phyloP scores from a whole-genome alignment of 345 rosid species.

The Sonneratia caseolaris region DNA sequence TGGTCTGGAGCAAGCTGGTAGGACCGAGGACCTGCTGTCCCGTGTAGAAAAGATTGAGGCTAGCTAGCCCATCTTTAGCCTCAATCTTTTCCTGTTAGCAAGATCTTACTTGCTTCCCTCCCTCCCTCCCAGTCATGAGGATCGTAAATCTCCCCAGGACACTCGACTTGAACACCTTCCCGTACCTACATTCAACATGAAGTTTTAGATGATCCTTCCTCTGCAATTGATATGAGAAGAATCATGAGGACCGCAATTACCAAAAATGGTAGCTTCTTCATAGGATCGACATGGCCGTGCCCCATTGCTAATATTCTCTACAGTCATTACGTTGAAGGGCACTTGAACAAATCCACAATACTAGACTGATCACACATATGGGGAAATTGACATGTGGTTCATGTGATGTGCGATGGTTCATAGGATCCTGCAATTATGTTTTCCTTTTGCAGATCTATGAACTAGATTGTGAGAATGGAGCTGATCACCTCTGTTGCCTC shows the following conservation, averaged over 20 bases:
- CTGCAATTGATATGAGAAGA: too few relatives aligned
- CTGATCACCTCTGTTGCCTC: slow-evolving; percentile 43
- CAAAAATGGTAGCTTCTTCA: not conserved
- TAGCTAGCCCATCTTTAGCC: slow-evolving; percentile 68
- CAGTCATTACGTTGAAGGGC: too few relatives aligned
- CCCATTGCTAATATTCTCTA: too few relatives aligned
- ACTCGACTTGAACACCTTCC: slow-evolving; percentile 51
- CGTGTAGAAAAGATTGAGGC: slow-evolving; percentile 58
- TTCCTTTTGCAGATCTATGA: not conserved
- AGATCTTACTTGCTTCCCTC: slow-evolving; percentile 55
- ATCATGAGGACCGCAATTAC: not conserved
- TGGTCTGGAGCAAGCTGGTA: slow-evolving; percentile 52
- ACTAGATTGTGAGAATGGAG: not conserved
- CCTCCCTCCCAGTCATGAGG: slow-evolving; percentile 67
- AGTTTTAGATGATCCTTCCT: not conserved
- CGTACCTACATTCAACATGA: slow-evolving; percentile 25
- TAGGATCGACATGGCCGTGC: too few relatives aligned
- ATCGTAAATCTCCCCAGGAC: slow-evolving; percentile 47
- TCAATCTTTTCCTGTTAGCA: slow-evolving; percentile 62
- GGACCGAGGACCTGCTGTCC: slow-evolving; percentile 56
- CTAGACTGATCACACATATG: too few relatives aligned
- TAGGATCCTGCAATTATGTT: not conserved
- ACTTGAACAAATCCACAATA: too few relatives aligned
- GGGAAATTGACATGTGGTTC: not conserved
- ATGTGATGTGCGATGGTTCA: not conserved